Evolutionary conservation across 768 basidiomycete genomes (phyloP).

Genomic region (button mushroom (Agaricus bisporus)): DNA sequence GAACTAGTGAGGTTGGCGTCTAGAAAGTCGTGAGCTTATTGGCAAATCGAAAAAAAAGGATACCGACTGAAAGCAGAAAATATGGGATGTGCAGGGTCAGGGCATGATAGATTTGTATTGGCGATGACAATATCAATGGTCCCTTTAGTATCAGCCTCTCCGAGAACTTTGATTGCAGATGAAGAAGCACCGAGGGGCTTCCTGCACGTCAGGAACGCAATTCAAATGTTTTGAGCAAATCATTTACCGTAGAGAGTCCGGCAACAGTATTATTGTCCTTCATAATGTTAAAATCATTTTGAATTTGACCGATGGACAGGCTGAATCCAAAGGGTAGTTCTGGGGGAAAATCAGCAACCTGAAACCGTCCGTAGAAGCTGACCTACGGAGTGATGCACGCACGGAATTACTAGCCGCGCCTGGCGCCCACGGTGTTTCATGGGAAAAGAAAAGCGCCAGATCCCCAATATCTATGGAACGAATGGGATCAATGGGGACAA

Average conservation of each 20-base stretch:
- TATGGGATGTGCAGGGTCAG: conserved; percentile 37
- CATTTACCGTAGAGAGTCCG: conserved; percentile 50
- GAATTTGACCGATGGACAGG: conserved; percentile 50
- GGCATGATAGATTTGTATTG: conserved; percentile 44
- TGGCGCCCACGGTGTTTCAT: conserved; percentile 51
- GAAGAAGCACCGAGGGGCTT: conserved; percentile 59
- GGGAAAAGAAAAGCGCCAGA: conserved; percentile 50
- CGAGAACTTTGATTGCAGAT: conserved; percentile 49
- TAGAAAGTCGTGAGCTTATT: conserved; percentile 15
- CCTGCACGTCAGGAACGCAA: background rate
- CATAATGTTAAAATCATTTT: conserved; percentile 60
- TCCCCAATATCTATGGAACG: conserved; percentile 56
- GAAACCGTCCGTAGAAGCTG: background rate
- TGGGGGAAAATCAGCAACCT: conserved; percentile 19
- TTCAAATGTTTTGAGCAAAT: background rate
- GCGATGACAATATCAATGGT: conserved; percentile 58
- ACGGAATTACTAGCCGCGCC: conserved; percentile 52
- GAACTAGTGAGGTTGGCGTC: conserved; percentile 52
- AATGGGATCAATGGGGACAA: conserved; percentile 53
- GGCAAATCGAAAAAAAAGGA: background rate
- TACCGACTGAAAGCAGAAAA: conserved; percentile 58
- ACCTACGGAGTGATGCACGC: conserved; percentile 48
- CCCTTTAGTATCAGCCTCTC: conserved; percentile 51
- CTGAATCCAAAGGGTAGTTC: conserved; percentile 70
- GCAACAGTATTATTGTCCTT: conserved; percentile 47